Percentiles rank a stretch among this genome's conserved stretches.
These are phyloP conservation scores for Thelonectria discophora DNA, from an alignment of 2,329 filamentous ascomycete genomes.

Conservation along the genomic window DNA sequence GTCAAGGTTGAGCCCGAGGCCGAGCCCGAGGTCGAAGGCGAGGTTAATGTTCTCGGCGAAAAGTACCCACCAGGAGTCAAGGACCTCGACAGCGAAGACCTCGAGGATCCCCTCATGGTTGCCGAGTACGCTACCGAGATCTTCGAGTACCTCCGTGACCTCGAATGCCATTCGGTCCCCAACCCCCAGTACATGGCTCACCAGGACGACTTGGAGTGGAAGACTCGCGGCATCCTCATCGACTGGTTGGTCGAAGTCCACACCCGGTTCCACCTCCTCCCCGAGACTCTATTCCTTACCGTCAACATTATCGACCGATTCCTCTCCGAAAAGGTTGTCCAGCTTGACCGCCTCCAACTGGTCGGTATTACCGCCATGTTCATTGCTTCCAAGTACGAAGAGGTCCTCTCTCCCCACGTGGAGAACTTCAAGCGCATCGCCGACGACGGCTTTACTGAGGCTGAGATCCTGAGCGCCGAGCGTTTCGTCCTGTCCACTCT, in stretches of 20 bases:
- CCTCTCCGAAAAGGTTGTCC: constrained; percentile 92
- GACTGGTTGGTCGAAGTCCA: constrained; percentile 99
- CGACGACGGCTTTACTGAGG: constrained; percentile 94
- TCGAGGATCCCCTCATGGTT: constrained; percentile 96
- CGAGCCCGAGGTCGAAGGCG: constrained; percentile 36
- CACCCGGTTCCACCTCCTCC: constrained; percentile 92
- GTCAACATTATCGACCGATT: constrained; percentile 99
- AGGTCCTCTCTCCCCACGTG: constrained; percentile 95
- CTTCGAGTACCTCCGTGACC: constrained; percentile 91
- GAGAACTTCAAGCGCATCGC: constrained; percentile 97
- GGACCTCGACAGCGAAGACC: constrained; percentile 85
- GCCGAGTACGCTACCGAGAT: constrained; percentile 97
- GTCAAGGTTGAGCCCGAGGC: constrained; percentile 28
- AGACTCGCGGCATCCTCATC: constrained; percentile 95
- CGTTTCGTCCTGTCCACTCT: constrained; percentile 90
- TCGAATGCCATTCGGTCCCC: constrained; percentile 81
- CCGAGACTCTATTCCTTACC: constrained; percentile 94
- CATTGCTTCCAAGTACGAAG: constrained; percentile 98
- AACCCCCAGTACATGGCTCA: constrained; percentile 96
- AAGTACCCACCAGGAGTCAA: constrained; percentile 50
- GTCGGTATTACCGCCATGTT: constrained; percentile 99
- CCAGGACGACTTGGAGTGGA: constrained; percentile 96
- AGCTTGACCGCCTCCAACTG: constrained; percentile 93
- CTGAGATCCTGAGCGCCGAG: constrained; percentile 96
- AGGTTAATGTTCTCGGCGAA: constrained; percentile 16